phyloP scores from a whole-genome alignment of 768 basidiomycete genomes.

The Tubosaeta sp. region DNA sequence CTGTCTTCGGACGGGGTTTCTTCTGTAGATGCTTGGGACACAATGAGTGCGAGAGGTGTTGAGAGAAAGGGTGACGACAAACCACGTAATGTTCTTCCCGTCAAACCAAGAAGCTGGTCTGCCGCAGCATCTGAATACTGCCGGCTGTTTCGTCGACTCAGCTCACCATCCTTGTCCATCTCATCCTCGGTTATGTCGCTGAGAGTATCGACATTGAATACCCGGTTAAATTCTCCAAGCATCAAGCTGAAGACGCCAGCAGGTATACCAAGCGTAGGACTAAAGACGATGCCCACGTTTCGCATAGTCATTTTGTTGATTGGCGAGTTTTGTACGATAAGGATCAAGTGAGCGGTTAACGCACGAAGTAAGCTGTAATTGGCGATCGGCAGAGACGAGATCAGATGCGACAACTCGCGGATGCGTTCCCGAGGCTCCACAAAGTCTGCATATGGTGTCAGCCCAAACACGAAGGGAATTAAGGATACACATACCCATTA shows the following conservation, averaged over 20 bases:
- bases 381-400: slow-evolving; percentile 80
- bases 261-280: slow-evolving; percentile 96
- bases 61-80: slow-evolving; percentile 25
- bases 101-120: slow-evolving; percentile 74
- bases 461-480: slow-evolving; percentile 2
- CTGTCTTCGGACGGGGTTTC: slow-evolving; percentile 66
- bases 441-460: slow-evolving; percentile 57
- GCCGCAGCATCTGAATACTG: slow-evolving; percentile 83
- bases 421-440: slow-evolving; percentile 86
- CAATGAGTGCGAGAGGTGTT: slow-evolving; percentile 2
- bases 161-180: slow-evolving; percentile 33
- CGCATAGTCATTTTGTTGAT: slow-evolving; percentile 99
- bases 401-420: slow-evolving; percentile 77
- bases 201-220: slow-evolving; percentile 74
- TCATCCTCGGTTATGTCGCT: slow-evolving; percentile 22
- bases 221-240: slow-evolving; percentile 88
- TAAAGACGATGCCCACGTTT: slow-evolving; percentile 98
- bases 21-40: slow-evolving; percentile 41
- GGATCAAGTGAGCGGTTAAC: slow-evolving; percentile 89
- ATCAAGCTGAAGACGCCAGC: slow-evolving; percentile 95
- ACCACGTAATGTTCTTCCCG: slow-evolving; percentile 66
- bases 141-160: slow-evolving; percentile 71
- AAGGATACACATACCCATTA: slow-evolving; percentile 70
- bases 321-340: slow-evolving; percentile 86
- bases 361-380: slow-evolving; percentile 95